These are phyloP conservation scores for Ophiostoma himal-ulmi DNA, from an alignment of 2,329 filamentous ascomycete species.

Conservation along the genomic window DNA sequence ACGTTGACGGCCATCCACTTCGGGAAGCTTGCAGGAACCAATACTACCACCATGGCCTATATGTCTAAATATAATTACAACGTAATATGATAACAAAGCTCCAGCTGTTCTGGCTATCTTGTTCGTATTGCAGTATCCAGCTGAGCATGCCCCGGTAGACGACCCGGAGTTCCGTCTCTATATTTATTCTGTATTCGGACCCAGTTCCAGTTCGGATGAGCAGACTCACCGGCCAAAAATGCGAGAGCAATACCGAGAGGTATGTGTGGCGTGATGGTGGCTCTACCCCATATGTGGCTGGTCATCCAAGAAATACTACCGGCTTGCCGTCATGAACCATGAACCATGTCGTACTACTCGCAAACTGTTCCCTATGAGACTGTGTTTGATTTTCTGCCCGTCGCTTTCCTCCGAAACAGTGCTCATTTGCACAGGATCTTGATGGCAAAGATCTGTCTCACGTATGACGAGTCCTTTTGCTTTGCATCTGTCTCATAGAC, in stretches of 20 bases:
- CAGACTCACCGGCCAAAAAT: neutral
- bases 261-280: neutral
- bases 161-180: neutral
- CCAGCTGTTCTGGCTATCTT: neutral
- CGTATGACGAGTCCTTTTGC: conserved; percentile 5
- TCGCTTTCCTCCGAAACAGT: neutral
- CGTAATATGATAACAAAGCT: neutral
- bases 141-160: neutral
- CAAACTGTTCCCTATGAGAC: neutral
- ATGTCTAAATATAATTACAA: neutral
- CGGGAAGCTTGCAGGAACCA: neutral
- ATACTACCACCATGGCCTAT: neutral
- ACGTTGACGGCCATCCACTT: neutral
- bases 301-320: neutral
- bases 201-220: neutral
- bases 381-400: neutral
- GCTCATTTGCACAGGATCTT: conserved; percentile 1
- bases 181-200: neutral
- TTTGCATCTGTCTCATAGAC: neutral
- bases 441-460: neutral
- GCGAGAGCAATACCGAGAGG: neutral
- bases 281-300: neutral
- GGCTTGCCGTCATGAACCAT: neutral
- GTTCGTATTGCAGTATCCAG: neutral
- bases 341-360: neutral